Percentiles rank a stretch among this genome's conserved stretches.
These are phyloP conservation scores for Salix viminalis DNA, from an alignment of 345 rosid species.

Conservation along the genomic window DNA sequence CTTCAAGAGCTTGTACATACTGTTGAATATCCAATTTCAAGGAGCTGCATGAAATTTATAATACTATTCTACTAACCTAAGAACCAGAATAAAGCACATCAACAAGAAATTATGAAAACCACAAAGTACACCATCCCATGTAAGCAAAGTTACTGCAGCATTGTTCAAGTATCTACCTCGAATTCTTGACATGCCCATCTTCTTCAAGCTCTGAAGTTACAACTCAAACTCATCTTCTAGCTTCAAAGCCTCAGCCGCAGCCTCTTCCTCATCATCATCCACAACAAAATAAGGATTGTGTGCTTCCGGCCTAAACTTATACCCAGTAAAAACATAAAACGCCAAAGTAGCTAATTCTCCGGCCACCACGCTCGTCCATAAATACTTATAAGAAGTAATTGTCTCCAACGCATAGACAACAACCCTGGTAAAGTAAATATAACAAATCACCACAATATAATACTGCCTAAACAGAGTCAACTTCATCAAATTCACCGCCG, in stretches of 20 bases:
- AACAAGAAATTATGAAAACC: background rate
- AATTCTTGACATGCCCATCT: slow-evolving; percentile 2
- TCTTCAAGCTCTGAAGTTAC: slow-evolving; percentile 32
- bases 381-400: slow-evolving; percentile 79
- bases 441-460: slow-evolving; percentile 91
- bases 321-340: slow-evolving; percentile 85
- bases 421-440: slow-evolving; percentile 88
- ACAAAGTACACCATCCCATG: background rate
- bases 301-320: slow-evolving; percentile 82
- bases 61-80: slow-evolving; percentile 14
- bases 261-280: slow-evolving; percentile 98
- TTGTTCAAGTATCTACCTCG: slow-evolving; percentile 31
- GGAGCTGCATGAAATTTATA: background rate
- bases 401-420: slow-evolving; percentile 86
- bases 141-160: background rate
- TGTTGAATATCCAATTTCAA: slow-evolving; percentile 24
- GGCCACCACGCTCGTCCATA: slow-evolving; percentile 88
- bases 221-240: slow-evolving; percentile 96
- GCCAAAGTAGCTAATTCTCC: slow-evolving; percentile 84
- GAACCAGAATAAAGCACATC: background rate
- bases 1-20: slow-evolving; percentile 30
- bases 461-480: slow-evolving; percentile 89
- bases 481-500: slow-evolving; percentile 89
- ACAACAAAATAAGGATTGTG: slow-evolving; percentile 91
- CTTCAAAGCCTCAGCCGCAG: slow-evolving; percentile 89